phyloP scores from a whole-genome alignment of 2,329 filamentous ascomycete genomes.

The Xylariaceae sp. region DNA sequence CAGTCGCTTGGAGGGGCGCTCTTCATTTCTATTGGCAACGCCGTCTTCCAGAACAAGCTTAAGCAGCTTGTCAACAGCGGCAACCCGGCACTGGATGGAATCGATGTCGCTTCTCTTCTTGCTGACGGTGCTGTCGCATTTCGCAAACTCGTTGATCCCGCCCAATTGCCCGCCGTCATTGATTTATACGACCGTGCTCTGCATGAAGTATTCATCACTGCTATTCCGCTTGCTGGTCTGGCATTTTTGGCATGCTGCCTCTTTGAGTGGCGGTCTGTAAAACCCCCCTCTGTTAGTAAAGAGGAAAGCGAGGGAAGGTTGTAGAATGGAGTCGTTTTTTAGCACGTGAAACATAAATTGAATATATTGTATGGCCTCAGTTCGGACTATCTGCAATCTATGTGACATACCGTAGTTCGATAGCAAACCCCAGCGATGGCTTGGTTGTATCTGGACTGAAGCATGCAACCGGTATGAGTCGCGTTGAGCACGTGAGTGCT shows the following conservation, averaged over 20 bases:
- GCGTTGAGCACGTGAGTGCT: too few species aligned
- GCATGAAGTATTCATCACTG: slow-evolving; percentile 19
- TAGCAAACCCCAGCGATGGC: too few species aligned
- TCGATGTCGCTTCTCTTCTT: slow-evolving; percentile 19
- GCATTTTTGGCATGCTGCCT: slow-evolving; percentile 21
- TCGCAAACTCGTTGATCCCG: slow-evolving; percentile 18
- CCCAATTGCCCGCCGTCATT: slow-evolving; percentile 15
- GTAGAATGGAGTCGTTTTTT: slow-evolving; percentile 5
- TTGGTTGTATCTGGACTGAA: too few species aligned
- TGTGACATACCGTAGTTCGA: too few species aligned
- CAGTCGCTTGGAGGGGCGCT: slow-evolving; percentile 43
- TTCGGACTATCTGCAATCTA: too few species aligned
- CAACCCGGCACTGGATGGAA: slow-evolving; percentile 9
- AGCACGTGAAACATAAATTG: slow-evolving; percentile 11
- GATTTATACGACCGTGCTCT: slow-evolving; percentile 20
- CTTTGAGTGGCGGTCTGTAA: slow-evolving; percentile 26
- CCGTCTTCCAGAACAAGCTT: slow-evolving; percentile 37
- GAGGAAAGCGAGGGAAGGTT: background rate
- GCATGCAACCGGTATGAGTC: too few species aligned
- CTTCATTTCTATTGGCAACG: slow-evolving; percentile 45
- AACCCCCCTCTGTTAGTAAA: slow-evolving; percentile 7
- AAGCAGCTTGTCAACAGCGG: slow-evolving; percentile 9
- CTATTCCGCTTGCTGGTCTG: slow-evolving; percentile 20
- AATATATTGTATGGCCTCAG: background rate
- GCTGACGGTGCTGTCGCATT: slow-evolving; percentile 24